These are phyloP conservation scores for Rhododendron ferrugineum DNA, from an alignment of 148 eudicot genomes.

Conservation along the genomic window DNA sequence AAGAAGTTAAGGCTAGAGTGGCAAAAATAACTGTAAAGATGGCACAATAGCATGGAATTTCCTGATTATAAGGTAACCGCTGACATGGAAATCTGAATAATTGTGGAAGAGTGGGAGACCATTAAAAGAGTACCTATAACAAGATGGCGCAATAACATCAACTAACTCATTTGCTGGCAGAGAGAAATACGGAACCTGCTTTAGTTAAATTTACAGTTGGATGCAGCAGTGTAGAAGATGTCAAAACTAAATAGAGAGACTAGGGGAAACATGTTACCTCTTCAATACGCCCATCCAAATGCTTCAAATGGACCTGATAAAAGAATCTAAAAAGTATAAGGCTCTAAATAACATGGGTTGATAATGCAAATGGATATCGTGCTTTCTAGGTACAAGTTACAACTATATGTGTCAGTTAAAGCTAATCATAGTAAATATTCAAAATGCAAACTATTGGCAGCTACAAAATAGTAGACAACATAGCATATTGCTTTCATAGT, in stretches of 20 bases:
- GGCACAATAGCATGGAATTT: not conserved
- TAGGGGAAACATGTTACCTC: constrained; percentile 49
- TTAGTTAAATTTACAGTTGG: constrained; percentile 22
- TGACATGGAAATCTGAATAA: not conserved
- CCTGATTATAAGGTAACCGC: not conserved
- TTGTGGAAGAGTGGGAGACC: not conserved
- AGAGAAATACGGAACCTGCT: constrained; percentile 95
- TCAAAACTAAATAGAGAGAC: constrained; percentile 1
- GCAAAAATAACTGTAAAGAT: not conserved
- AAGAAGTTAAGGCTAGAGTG: not conserved
- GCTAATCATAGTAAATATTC: not conserved
- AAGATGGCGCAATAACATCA: constrained; percentile 98
- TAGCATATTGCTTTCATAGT: not conserved
- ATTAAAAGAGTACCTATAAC: constrained; percentile 64
- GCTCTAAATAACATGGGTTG: not conserved
- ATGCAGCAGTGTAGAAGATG: constrained; percentile 12
- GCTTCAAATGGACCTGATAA: constrained; percentile 90
- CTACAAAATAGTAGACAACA: not conserved
- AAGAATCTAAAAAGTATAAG: constrained; percentile 11
- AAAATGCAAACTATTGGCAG: not conserved
- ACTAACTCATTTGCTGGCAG: constrained; percentile 93
- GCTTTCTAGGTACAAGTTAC: not conserved
- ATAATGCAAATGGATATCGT: not conserved
- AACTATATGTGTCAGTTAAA: not conserved
- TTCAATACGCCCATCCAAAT: constrained; percentile 96